phyloP scores from a whole-genome alignment of 1,284 basidiomycete species.

The Mycena sp. region DNA sequence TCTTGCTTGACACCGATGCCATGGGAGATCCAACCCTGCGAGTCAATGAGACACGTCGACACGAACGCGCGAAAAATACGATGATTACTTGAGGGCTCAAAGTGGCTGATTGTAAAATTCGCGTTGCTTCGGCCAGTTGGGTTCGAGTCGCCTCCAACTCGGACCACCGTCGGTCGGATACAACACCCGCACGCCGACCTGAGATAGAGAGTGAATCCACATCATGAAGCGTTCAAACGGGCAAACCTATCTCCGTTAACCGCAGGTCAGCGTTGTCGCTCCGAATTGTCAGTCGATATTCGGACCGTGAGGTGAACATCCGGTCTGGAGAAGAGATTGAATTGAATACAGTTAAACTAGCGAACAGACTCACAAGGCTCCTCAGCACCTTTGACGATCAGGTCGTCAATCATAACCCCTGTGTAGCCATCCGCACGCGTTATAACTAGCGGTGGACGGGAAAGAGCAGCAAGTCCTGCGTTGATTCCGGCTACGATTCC shows the following conservation, averaged over 20 bases:
- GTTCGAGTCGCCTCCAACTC: conserved; percentile 57
- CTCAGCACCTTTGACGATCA: conserved; percentile 87
- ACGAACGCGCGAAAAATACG: not conserved
- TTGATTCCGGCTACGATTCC: conserved; percentile 88
- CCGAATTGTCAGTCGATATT: conserved; percentile 88
- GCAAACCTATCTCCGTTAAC: conserved; percentile 77
- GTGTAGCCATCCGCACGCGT: conserved; percentile 85
- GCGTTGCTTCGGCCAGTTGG: conserved; percentile 61
- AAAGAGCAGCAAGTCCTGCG: conserved; percentile 76
- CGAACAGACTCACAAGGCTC: conserved; percentile 76
- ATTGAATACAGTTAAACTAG: not conserved
- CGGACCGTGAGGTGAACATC: conserved; percentile 92
- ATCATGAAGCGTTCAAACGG: not conserved
- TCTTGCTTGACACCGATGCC: conserved; percentile 68
- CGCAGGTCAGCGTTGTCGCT: conserved; percentile 90
- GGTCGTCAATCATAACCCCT: conserved; percentile 92
- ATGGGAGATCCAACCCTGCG: conserved; percentile 64
- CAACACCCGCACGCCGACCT: conserved; percentile 65
- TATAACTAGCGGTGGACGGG: conserved; percentile 67
- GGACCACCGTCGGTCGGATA: conserved; percentile 74
- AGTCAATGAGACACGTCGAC: conserved; percentile 10
- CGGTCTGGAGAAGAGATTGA: conserved; percentile 65
- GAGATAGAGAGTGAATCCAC: conserved; percentile 2
- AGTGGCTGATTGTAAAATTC: conserved; percentile 56
- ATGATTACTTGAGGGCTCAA: conserved; percentile 68